Conservation (phyloP, 768 basidiomycete species). For the Suillus subaureus region DNA sequence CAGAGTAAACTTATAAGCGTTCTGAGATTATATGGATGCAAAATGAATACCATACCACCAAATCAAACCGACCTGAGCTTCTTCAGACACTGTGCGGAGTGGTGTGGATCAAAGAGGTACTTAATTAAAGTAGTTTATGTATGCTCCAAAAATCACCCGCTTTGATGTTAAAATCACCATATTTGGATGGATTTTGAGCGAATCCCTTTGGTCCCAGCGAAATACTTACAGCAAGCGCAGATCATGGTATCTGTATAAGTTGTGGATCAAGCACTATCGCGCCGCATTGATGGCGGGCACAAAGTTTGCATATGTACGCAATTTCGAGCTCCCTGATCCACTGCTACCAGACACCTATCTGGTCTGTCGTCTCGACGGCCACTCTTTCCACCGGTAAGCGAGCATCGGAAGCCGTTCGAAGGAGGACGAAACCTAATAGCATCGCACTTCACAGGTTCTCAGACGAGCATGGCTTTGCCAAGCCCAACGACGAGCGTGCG, state of each 20-base stretch:
- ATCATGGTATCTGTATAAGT: not conserved
- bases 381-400: constrained; percentile 86
- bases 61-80: not conserved
- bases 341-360: constrained; percentile 84
- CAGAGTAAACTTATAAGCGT: not conserved
- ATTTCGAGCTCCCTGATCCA: constrained; percentile 87
- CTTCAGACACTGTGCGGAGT: not conserved
- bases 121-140: no score
- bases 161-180: not conserved
- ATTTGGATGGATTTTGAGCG: not conserved
- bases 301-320: constrained; percentile 88
- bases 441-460: constrained; percentile 63
- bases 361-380: constrained; percentile 88
- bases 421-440: not conserved
- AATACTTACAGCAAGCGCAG: not conserved
- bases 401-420: constrained; percentile 6
- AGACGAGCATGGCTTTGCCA: constrained; percentile 76
- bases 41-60: not conserved
- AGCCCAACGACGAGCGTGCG: constrained; percentile 91
- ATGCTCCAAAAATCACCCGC: no score
- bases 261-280: not conserved
- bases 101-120: no score
- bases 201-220: not conserved
- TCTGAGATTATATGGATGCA: not conserved
- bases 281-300: constrained; percentile 79